Evolutionary conservation across 768 basidiomycete genomes (phyloP).

Genomic region (Panus rudis): DNA sequence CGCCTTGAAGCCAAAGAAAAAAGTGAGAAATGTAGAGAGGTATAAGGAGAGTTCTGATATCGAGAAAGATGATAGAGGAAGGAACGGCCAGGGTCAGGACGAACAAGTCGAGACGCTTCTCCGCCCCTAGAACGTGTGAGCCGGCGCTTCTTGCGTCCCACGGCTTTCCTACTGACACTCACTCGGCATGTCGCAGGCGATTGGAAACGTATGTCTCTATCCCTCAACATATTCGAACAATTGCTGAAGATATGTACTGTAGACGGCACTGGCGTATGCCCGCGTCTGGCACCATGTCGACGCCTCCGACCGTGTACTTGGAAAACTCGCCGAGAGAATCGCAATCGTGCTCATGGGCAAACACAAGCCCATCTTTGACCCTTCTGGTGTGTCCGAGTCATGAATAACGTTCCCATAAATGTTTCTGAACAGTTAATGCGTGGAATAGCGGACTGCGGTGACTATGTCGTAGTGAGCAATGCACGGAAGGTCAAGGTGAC

Average conservation of each 20-base stretch:
- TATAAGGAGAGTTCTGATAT: background rate
- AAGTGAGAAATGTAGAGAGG: too few species aligned
- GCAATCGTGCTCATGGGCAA: slow-evolving; percentile 98
- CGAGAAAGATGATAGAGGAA: too few species aligned
- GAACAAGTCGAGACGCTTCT: too few species aligned
- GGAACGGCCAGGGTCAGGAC: too few species aligned
- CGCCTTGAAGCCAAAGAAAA: too few species aligned
- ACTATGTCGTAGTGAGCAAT: slow-evolving; percentile 96
- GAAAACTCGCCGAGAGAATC: slow-evolving; percentile 90
- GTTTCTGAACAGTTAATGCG: background rate
- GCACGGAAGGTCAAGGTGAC: slow-evolving; percentile 78
- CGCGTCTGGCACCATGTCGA: slow-evolving; percentile 95
- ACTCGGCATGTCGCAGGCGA: slow-evolving; percentile 66
- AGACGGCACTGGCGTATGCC: slow-evolving; percentile 96
- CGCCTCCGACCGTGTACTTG: slow-evolving; percentile 84
- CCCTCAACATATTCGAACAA: background rate
- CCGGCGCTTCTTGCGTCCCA: background rate
- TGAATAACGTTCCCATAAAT: background rate
- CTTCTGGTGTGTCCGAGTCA: slow-evolving; percentile 54
- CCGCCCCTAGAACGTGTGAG: too few species aligned
- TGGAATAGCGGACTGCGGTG: slow-evolving; percentile 83
- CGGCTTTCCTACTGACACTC: background rate
- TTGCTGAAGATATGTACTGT: slow-evolving; percentile 2
- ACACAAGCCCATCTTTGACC: slow-evolving; percentile 96
- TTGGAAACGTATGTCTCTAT: slow-evolving; percentile 61